Conservation (phyloP, 306 rosid species). For the Acacia acuminata region DNA sequence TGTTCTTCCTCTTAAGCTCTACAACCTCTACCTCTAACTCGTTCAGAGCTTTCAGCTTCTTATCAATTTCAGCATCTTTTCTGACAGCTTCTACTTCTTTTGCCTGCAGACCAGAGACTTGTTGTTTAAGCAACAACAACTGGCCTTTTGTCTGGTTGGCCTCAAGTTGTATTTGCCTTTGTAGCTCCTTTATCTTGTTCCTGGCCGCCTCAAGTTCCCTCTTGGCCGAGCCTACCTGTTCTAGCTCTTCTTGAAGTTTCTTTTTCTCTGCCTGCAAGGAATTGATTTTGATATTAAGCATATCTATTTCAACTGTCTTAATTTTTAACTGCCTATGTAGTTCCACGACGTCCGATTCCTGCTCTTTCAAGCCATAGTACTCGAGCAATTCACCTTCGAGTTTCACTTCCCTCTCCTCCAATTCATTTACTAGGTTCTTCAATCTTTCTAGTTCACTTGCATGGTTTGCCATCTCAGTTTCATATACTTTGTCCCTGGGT, state of each 20-base stretch:
- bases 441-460: slow-evolving; percentile 73
- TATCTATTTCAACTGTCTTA: slow-evolving; percentile 70
- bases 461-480: slow-evolving; percentile 78
- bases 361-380: slow-evolving; percentile 84
- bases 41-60: slow-evolving; percentile 72
- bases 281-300: slow-evolving; percentile 79
- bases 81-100: slow-evolving; percentile 77
- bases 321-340: slow-evolving; percentile 75
- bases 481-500: slow-evolving; percentile 55
- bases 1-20: slow-evolving; percentile 83
- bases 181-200: slow-evolving; percentile 88
- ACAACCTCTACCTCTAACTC: slow-evolving; percentile 70
- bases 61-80: slow-evolving; percentile 75
- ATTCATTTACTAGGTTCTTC: slow-evolving; percentile 65
- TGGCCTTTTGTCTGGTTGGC: slow-evolving; percentile 90
- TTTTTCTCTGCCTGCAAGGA: slow-evolving; percentile 87
- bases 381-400: slow-evolving; percentile 90
- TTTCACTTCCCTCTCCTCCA: slow-evolving; percentile 95
- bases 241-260: slow-evolving; percentile 78
- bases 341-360: slow-evolving; percentile 69
- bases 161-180: slow-evolving; percentile 86
- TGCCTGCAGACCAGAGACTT: slow-evolving; percentile 74
- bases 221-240: slow-evolving; percentile 54
- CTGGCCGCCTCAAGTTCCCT: slow-evolving; percentile 83
- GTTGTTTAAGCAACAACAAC: slow-evolving; percentile 87